Conservation (phyloP, 2,329 filamentous ascomycete species). For the Cadophora sp. region DNA sequence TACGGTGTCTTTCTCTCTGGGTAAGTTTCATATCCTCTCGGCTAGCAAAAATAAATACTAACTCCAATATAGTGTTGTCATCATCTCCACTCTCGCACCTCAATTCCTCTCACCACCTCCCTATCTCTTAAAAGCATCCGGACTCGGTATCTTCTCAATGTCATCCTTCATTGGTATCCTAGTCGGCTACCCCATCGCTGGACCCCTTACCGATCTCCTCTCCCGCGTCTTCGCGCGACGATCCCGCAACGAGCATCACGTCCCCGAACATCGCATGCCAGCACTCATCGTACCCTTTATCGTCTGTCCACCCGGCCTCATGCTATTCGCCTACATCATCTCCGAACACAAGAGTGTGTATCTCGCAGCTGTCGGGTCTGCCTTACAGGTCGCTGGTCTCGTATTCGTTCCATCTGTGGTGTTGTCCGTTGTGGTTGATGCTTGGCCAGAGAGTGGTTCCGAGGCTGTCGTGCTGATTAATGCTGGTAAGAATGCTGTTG, state of each 20-base stretch:
- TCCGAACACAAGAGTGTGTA: constrained; percentile 38
- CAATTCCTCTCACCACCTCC: constrained; percentile 44
- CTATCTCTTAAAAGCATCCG: constrained; percentile 43
- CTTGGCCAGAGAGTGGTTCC: constrained; percentile 42
- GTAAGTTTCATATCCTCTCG: constrained; percentile 20
- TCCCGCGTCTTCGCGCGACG: constrained; percentile 46
- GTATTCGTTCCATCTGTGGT: constrained; percentile 47
- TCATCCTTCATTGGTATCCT: constrained; percentile 46
- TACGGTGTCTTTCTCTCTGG: constrained; percentile 36
- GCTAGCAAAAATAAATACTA: background rate
- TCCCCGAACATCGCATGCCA: constrained; percentile 49
- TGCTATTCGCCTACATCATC: constrained; percentile 46
- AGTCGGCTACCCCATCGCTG: constrained; percentile 38
- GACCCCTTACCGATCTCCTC: constrained; percentile 44
- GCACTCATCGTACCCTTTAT: constrained; percentile 49
- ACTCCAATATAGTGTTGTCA: constrained; percentile 27
- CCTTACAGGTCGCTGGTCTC: constrained; percentile 43
- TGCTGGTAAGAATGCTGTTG: constrained; percentile 42
- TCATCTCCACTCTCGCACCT: constrained; percentile 43
- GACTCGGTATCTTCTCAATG: constrained; percentile 41
- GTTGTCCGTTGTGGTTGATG: constrained; percentile 46
- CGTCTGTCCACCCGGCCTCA: constrained; percentile 45
- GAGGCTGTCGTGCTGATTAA: constrained; percentile 49
- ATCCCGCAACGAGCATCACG: constrained; percentile 46
- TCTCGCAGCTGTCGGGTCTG: constrained; percentile 42